Evolutionary conservation across 1,139 yeast genomes (phyloP).

Genomic region (Protomyces pachydermus): DNA sequence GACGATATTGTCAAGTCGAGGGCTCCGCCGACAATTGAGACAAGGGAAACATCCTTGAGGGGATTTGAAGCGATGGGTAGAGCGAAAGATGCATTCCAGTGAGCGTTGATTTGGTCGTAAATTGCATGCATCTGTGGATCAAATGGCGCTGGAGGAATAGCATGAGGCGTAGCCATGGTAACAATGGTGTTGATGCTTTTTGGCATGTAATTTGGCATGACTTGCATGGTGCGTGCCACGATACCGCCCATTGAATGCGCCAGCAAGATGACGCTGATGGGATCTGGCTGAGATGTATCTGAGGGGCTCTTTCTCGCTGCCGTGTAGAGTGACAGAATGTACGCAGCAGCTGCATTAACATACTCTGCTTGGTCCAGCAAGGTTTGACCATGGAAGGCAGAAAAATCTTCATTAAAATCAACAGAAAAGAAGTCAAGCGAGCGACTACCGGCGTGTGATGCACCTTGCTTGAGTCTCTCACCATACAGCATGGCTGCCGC

Average conservation of each 20-base stretch:
- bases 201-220: conserved; percentile 67
- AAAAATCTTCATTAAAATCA: conserved; percentile 91
- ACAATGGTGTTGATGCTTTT: conserved; percentile 76
- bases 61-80: conserved; percentile 35
- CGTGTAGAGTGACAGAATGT: conserved; percentile 64
- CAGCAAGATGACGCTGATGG: conserved; percentile 68
- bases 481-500: conserved; percentile 41
- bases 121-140: conserved; percentile 79
- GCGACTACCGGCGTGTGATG: conserved; percentile 23
- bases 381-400: conserved; percentile 94
- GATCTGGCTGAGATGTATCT: conserved; percentile 39
- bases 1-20: conserved; percentile 83
- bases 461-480: conserved; percentile 23
- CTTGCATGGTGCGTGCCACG: conserved; percentile 74
- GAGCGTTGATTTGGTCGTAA: conserved; percentile 68
- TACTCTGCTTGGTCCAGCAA: conserved; percentile 92
- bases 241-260: conserved; percentile 99
- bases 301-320: conserved; percentile 28
- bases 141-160: conserved; percentile 90
- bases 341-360: conserved; percentile 76
- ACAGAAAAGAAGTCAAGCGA: conserved; percentile 47
- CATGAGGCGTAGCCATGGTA: conserved; percentile 89
- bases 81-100: conserved; percentile 66
- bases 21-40: conserved; percentile 88
- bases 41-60: conserved; percentile 39